Conservation (phyloP, 2,329 filamentous ascomycete genomes). For the Botrytis tulipae region DNA sequence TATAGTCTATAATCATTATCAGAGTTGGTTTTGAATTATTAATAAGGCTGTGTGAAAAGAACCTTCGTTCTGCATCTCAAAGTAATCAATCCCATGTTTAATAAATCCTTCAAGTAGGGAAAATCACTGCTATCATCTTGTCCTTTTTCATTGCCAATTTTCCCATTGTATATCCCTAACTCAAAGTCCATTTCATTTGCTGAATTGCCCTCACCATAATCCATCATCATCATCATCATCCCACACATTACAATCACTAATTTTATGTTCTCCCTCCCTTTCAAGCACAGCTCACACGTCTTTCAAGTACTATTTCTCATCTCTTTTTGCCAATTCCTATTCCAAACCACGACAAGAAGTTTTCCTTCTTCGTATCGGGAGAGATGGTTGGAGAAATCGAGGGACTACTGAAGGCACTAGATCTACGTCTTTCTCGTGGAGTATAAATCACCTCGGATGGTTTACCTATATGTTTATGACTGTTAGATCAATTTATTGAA, state of each 20-base stretch:
- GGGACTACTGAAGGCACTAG: conserved; percentile 29
- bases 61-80: background rate
- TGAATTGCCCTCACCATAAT: background rate
- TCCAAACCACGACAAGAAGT: conserved; percentile 13
- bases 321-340: background rate
- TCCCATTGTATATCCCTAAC: background rate
- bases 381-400: conserved; percentile 22
- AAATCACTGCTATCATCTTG: background rate
- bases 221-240: background rate
- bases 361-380: conserved; percentile 26
- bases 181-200: background rate
- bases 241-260: background rate
- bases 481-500: background rate
- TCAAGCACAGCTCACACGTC: background rate
- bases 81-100: background rate
- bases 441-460: conserved; percentile 37
- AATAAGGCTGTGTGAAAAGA: background rate
- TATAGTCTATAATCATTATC: background rate
- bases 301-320: background rate
- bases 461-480: conserved; percentile 27
- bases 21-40: background rate
- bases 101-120: background rate
- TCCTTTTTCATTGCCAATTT: background rate
- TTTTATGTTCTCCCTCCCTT: background rate
- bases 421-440: conserved; percentile 23